These are phyloP conservation scores for Phytophthora citricola DNA, from an alignment of 352 stramenopile genomes.

Conservation along the genomic window DNA sequence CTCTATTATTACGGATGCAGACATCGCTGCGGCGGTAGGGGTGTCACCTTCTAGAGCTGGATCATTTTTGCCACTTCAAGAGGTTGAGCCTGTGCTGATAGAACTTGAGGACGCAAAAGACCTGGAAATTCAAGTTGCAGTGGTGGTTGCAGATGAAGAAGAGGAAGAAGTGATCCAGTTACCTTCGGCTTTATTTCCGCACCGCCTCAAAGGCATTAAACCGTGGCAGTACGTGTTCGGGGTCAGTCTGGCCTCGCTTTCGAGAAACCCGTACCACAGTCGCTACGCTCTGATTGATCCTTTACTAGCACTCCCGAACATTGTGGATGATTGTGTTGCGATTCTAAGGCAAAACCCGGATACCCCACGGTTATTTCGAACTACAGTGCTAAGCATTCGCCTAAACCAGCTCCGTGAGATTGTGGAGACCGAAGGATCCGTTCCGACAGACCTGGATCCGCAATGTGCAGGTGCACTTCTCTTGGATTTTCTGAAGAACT, in stretches of 20 bases:
- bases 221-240: constrained; percentile 88
- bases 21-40: constrained; percentile 42
- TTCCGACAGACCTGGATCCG: constrained; percentile 69
- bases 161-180: constrained; percentile 54
- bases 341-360: constrained; percentile 66
- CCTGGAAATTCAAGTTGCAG: constrained; percentile 20
- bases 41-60: constrained; percentile 35
- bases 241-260: constrained; percentile 73
- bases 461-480: constrained; percentile 74
- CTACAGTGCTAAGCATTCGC: constrained; percentile 76
- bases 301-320: constrained; percentile 73
- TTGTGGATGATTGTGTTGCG: constrained; percentile 80
- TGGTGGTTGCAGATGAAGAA: constrained; percentile 16
- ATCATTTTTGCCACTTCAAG: constrained; percentile 28
- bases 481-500: constrained; percentile 81
- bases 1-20: constrained; percentile 38
- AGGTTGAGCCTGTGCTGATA: constrained; percentile 15
- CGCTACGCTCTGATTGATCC: constrained; percentile 83
- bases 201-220: constrained; percentile 81
- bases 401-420: constrained; percentile 78
- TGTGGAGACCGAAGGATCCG: constrained; percentile 66
- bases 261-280: constrained; percentile 83
- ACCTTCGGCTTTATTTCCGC: constrained; percentile 61
- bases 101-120: constrained; percentile 29
- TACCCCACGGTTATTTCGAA: constrained; percentile 79